A percentile compares a stretch with the other conserved stretches of the same genome.
Conservation (phyloP, 2,329 filamentous ascomycete species). For the Paraconiothyrium brasiliense region DNA sequence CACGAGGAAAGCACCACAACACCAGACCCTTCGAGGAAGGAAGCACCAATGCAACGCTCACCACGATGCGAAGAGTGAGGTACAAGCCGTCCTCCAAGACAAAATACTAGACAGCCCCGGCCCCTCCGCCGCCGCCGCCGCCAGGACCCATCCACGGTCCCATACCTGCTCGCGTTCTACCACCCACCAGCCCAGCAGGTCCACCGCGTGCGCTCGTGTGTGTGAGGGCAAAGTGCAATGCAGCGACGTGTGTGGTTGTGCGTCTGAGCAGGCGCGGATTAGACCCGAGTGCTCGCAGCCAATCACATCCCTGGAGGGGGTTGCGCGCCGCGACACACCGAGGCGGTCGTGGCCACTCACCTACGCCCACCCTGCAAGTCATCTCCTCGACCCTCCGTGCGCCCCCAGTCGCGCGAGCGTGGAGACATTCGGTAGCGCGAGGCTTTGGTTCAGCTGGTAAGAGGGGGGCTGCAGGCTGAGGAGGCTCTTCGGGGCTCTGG, state of each 20-base stretch:
- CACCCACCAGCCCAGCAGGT: conserved; percentile 22
- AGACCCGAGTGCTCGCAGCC: conserved; percentile 28
- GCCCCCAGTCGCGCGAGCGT: conserved; percentile 23
- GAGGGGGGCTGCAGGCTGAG: not conserved
- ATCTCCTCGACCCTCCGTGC: conserved; percentile 29
- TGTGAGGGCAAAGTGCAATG: conserved; percentile 24
- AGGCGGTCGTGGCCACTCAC: conserved; percentile 28
- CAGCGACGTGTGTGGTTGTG: conserved; percentile 42
- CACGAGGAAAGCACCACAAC: conserved; percentile 18
- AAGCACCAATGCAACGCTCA: conserved; percentile 19
- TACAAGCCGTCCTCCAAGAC: conserved; percentile 1
- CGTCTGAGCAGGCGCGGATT: conserved; percentile 31
- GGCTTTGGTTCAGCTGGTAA: conserved; percentile 25
- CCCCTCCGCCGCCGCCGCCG: conserved; percentile 5
- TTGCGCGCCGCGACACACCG: conserved; percentile 22
- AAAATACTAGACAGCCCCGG: conserved; percentile 14
- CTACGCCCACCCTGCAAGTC: conserved; percentile 31
- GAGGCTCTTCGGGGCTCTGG: conserved; percentile 20
- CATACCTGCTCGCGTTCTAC: not conserved
- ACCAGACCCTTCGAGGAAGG: conserved; percentile 23
- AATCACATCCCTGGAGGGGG: conserved; percentile 31
- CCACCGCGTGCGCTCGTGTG: conserved; percentile 7
- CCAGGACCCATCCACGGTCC: conserved; percentile 5
- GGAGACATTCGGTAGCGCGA: conserved; percentile 3
- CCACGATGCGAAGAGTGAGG: conserved; percentile 11